These are phyloP conservation scores for Lentinus polychrous DNA, from an alignment of 1,284 basidiomycete species.

Conservation along the genomic window DNA sequence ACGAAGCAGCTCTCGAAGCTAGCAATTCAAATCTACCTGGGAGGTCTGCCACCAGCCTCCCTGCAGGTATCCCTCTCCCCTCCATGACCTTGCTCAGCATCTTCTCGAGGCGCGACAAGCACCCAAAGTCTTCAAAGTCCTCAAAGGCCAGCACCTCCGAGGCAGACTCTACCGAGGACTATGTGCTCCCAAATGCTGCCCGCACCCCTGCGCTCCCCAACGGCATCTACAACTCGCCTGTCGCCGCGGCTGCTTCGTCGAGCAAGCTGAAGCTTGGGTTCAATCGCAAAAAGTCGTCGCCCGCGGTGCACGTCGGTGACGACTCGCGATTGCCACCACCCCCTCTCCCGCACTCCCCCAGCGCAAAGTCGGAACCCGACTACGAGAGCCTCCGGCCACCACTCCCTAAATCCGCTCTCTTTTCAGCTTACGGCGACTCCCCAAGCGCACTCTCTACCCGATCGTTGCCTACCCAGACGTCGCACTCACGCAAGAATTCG, in stretches of 20 bases:
- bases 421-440: slow-evolving; percentile 12
- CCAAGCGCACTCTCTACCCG: slow-evolving; percentile 44
- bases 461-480: slow-evolving; percentile 44
- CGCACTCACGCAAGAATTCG: slow-evolving; percentile 10
- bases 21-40: neutral
- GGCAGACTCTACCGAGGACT: slow-evolving; percentile 24
- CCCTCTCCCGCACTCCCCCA: slow-evolving; percentile 20
- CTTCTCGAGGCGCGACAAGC: slow-evolving; percentile 28
- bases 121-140: slow-evolving; percentile 14
- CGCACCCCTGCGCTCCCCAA: slow-evolving; percentile 16
- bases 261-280: slow-evolving; percentile 31
- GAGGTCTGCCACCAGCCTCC: neutral
- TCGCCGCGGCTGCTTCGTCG: slow-evolving; percentile 21
- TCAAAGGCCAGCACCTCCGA: slow-evolving; percentile 14
- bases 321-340: slow-evolving; percentile 16
- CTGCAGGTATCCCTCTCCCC: slow-evolving; percentile 4
- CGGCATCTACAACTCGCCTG: slow-evolving; percentile 11
- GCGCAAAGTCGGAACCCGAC: slow-evolving; percentile 31
- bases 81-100: slow-evolving; percentile 26
- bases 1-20: neutral
- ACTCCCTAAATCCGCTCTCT: slow-evolving; percentile 29
- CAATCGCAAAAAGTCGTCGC: slow-evolving; percentile 21
- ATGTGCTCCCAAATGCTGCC: slow-evolving; percentile 17
- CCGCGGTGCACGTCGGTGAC: slow-evolving; percentile 17
- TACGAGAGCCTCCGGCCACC: slow-evolving; percentile 34